Conservation (phyloP, 768 basidiomycete species). For the Favolaschia claudopus region DNA sequence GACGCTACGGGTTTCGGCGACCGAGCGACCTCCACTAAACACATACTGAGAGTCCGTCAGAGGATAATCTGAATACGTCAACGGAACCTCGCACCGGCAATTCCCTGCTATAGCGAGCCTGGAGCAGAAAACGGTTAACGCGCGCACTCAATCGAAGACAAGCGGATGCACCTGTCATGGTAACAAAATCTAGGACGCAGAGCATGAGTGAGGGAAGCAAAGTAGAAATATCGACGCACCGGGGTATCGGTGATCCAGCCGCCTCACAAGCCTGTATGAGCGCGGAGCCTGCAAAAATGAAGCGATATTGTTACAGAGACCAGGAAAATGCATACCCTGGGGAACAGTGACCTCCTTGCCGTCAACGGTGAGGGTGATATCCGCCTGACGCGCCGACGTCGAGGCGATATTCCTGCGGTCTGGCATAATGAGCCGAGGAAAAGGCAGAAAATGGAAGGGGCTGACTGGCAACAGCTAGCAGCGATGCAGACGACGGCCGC, state of each 20-base stretch:
- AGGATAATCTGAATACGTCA: no score
- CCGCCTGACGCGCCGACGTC: constrained; percentile 69
- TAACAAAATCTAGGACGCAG: constrained; percentile 71
- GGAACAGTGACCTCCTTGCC: constrained; percentile 98
- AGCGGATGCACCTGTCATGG: constrained; percentile 72
- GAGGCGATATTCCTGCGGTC: constrained; percentile 72
- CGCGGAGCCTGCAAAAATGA: constrained; percentile 72
- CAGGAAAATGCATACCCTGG: constrained; percentile 68
- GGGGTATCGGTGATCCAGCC: constrained; percentile 81
- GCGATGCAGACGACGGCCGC: constrained; percentile 70
- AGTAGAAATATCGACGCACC: constrained; percentile 51
- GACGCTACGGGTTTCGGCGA: constrained; percentile 96
- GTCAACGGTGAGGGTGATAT: constrained; percentile 93
- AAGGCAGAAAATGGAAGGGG: background rate
- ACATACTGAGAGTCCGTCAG: constrained; percentile 72
- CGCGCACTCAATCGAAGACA: background rate
- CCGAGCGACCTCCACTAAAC: constrained; percentile 95
- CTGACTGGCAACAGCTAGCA: constrained; percentile 51
- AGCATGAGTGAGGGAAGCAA: constrained; percentile 24
- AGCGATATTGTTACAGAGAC: background rate
- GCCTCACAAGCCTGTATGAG: constrained; percentile 96
- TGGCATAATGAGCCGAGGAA: constrained; percentile 33
- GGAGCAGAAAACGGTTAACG: constrained; percentile 10
- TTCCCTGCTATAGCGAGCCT: constrained; percentile 97
- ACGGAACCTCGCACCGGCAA: constrained; percentile 56